Evolutionary conservation across 2,329 filamentous ascomycete species (phyloP), one percentile per base, ranked within the genome.

Genomic region (Penicillium psychrosexuale): DNA sequence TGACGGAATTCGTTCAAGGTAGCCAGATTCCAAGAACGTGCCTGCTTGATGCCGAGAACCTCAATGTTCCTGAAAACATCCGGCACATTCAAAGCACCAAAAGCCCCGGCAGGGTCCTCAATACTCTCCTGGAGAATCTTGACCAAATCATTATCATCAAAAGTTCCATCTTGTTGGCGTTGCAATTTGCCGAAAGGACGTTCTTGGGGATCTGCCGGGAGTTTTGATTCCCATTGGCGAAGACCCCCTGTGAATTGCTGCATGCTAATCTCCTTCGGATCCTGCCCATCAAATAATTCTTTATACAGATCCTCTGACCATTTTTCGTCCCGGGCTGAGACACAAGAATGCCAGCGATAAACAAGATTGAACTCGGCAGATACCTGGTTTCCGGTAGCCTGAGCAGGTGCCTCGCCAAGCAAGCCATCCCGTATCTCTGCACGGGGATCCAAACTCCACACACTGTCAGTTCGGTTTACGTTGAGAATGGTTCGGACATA

Each of bases 311-410:
- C 73, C 43, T 85, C 78, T 17, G 82, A 83, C 84, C 84, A 88
- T 38, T 77, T 75, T 64, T 86, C 83, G 58, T 88, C 85, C 22
- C 79, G 78, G 58, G 80, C 75, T 3, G 82, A 84, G 47, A 87
- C 81, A 39, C 79, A 81, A 1, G 80, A 82, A 68, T 88, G 85
- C 78, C 84, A 88, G 27, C 85, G 77, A 64, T 88, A 88, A 1
- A 88, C 75, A 28, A 88, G 74, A 56, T 88, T 88, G 72, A 88
- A 88, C 67, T 88, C 85, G 3, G 83, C 84, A 39, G 82, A 85
- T 43, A 87, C 84, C 61, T 87, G 84, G 63, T 88, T 88, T 12
- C 85, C 85, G 3, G 83, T 77, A 1, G 83, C 85, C 43, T 82
- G 75, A 0, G 79, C 74, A 1, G 81, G 77, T 7, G 78, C 78